Base-by-base conservation (phyloP, 2,329 filamentous ascomycete genomes). In the Aquanectria penicillioides region DNA sequence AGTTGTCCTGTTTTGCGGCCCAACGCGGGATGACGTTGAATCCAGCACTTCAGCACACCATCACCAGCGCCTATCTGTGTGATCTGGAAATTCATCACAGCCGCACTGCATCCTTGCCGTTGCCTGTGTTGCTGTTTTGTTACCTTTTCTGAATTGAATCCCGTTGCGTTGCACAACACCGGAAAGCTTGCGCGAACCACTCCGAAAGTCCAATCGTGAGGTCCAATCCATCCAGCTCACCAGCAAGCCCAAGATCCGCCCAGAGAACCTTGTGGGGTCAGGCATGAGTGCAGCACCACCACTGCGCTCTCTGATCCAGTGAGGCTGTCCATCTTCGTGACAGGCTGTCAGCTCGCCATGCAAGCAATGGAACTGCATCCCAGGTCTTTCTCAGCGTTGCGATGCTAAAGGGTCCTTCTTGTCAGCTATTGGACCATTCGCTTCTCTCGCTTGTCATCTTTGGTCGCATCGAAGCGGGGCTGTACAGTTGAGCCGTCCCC, bases 331-430 rank as follows among this genome's bases (percentile, higher is more conserved):
- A 31, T 43, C 53, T 54, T 61, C 41, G 63, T 49, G 67, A 69
- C 67, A 70, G 67, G 67, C 63, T 69, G 57, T 63, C 67, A 65
- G 58, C 59, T 67, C 60, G 67, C 65, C 67, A 69, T 69, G 65
- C 66, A 69, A 70, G 67, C 64, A 67, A 69, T 62, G 64, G 56
- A 60, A 53, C 64, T 64, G 60, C 64, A 66, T 66, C 57, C 50
- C 59, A 55, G 23, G 15, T 44, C 29, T n/a, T n/a, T 12, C 57
- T 57, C 57, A 52, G 47, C 55, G 48, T 65, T 57, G 54, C 38
- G 52, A 63, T 65, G 64, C 57, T 61, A 61, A 52, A 56, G 40
- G 31, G 56, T 48, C 47, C 29, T 38, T 36, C 41, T 40, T 20
- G 25, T 22, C 38, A 34, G 26, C 38, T 40, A 63, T 56, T 59